These are phyloP conservation scores for Ceratocystis huliohia DNA, from an alignment of 2,329 filamentous ascomycete species.

Conservation along the genomic window DNA sequence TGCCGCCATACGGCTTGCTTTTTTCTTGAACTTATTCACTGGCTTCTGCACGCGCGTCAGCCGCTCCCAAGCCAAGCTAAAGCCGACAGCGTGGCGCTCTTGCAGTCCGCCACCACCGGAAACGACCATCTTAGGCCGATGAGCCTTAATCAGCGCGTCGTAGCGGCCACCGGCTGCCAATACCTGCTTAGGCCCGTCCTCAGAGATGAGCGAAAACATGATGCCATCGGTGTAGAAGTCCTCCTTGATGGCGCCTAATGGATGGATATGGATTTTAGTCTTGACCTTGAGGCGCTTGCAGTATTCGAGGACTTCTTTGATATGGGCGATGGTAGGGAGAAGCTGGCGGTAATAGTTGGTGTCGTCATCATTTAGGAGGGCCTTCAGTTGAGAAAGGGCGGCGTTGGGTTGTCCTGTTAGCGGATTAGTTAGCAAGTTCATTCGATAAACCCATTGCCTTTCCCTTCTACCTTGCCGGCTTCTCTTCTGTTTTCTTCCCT, in stretches of 20 bases:
- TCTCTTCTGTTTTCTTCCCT: not conserved
- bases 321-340: constrained; percentile 62
- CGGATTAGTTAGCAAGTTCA: constrained; percentile 22
- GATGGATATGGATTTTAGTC: constrained; percentile 71
- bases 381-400: constrained; percentile 46
- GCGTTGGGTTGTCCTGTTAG: constrained; percentile 41
- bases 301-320: constrained; percentile 67
- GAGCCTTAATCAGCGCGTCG: constrained; percentile 75
- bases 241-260: constrained; percentile 79
- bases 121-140: constrained; percentile 52
- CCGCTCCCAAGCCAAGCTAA: constrained; percentile 80
- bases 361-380: constrained; percentile 47
- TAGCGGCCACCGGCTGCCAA: constrained; percentile 92
- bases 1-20: constrained; percentile 32
- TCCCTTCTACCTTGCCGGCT: not conserved
- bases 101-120: constrained; percentile 36
- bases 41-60: constrained; percentile 53
- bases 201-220: constrained; percentile 81
- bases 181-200: constrained; percentile 69
- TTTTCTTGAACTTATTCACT: constrained; percentile 53
- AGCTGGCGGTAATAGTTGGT: constrained; percentile 60
- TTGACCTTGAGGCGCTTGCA: constrained; percentile 61
- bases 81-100: constrained; percentile 74
- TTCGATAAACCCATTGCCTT: not conserved
- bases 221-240: constrained; percentile 78